Evolutionary conservation across 495 filamentous ascomycete species (phyloP).

Genomic region (Penicillium verhagenii): DNA sequence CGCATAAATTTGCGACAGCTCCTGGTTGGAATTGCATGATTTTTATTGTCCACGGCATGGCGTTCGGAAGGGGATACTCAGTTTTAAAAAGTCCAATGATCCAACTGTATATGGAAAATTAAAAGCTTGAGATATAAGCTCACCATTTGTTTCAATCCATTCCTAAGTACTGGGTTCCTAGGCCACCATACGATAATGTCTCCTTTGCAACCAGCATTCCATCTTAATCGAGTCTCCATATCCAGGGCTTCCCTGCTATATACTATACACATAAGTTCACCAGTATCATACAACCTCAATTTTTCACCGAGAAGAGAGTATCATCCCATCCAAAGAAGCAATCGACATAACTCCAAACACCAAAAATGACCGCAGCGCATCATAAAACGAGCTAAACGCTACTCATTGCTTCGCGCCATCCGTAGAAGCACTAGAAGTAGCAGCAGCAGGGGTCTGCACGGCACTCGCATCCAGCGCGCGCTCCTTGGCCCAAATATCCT

Average conservation of each 20-base stretch:
- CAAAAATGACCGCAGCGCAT: not conserved
- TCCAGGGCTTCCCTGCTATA: too few species aligned
- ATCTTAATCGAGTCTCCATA: not conserved
- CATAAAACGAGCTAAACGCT: not conserved
- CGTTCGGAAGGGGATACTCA: slow-evolving; percentile 32
- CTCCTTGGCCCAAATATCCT: slow-evolving; percentile 72
- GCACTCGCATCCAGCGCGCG: slow-evolving; percentile 22
- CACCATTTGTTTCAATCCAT: not conserved
- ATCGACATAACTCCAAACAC: slow-evolving; percentile 18
- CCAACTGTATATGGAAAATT: not conserved
- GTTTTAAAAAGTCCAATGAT: slow-evolving; percentile 25
- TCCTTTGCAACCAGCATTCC: not conserved
- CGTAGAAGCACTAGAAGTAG: slow-evolving; percentile 7
- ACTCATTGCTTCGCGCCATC: slow-evolving; percentile 18
- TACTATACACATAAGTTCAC: slow-evolving; percentile 6
- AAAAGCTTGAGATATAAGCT: not conserved
- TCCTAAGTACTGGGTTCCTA: too few species aligned
- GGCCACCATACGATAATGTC: not conserved
- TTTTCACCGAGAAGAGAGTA: slow-evolving; percentile 19
- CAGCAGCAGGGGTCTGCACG: not conserved
- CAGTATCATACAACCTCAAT: slow-evolving; percentile 17
- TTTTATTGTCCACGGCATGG: slow-evolving; percentile 28
- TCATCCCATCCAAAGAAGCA: slow-evolving; percentile 5
- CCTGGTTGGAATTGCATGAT: slow-evolving; percentile 20
- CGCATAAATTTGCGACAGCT: slow-evolving; percentile 21